phyloP scores from a whole-genome alignment of 78 protist genomes.

The Anaeramoeba ignava region DNA sequence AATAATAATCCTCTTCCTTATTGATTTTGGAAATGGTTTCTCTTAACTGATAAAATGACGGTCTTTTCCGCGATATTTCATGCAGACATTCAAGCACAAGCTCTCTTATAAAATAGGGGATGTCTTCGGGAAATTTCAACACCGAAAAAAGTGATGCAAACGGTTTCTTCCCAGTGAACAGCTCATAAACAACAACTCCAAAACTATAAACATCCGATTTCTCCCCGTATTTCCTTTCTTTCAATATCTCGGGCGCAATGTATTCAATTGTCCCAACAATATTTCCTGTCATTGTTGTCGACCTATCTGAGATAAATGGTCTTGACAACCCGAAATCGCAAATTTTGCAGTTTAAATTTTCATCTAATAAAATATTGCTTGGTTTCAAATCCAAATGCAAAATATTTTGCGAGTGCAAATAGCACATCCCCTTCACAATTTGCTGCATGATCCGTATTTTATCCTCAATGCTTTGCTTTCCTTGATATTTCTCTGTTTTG shows the following conservation, averaged over 20 bases:
- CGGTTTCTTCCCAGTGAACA: not conserved
- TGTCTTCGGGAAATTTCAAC: not conserved
- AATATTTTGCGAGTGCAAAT: not conserved
- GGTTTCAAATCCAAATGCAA: not conserved
- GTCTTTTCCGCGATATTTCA: not conserved
- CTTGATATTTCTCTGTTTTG: not conserved
- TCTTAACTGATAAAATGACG: not conserved
- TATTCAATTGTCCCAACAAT: not conserved
- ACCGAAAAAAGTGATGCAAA: not conserved
- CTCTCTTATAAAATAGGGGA: not conserved
- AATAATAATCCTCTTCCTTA: not conserved
- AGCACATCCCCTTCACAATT: not conserved
- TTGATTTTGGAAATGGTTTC: not conserved
- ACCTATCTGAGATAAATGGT: not conserved
- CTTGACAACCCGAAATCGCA: not conserved
- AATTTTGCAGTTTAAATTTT: not conserved
- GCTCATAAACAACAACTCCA: not conserved
- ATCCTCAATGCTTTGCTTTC: not conserved
- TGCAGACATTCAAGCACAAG: not conserved
- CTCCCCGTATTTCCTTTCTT: not conserved
- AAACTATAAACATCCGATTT: not conserved
- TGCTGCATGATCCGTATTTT: not conserved
- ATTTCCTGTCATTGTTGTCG: not conserved
- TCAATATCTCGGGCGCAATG: not conserved
- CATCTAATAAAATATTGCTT: not conserved